Conservation (phyloP, 345 rosid genomes). For the Heritiera fomes region DNA sequence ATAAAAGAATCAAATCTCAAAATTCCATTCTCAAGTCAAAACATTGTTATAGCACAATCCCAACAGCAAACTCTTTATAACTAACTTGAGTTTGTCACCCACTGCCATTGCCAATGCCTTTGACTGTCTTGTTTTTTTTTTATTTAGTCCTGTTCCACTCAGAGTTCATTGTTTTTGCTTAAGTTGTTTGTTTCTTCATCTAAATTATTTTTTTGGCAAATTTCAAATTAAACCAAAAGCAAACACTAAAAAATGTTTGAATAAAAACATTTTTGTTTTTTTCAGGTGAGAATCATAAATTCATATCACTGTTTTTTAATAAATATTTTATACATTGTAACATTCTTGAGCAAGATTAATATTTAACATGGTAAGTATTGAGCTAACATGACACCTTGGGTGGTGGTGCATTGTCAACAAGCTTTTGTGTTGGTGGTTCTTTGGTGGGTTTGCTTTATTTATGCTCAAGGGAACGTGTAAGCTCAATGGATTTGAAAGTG, state of each 20-base stretch:
- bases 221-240: no score
- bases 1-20: conserved; percentile 13
- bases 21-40: background rate
- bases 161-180: background rate
- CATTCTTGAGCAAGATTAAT: background rate
- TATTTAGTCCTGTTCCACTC: conserved; percentile 1
- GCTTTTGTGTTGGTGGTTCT: background rate
- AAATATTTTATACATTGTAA: background rate
- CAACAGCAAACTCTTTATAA: background rate
- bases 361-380: background rate
- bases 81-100: conserved; percentile 5
- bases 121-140: background rate
- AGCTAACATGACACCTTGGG: background rate
- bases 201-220: background rate
- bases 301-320: no score
- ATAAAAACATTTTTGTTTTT: no score
- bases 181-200: background rate
- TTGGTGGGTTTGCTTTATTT: conserved; percentile 8
- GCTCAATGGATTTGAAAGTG: conserved; percentile 5
- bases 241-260: no score
- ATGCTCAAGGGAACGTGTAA: background rate
- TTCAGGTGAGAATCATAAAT: no score
- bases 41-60: background rate
- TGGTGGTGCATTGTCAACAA: background rate
- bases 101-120: conserved; percentile 3